phyloP scores from a whole-genome alignment of 116 monocot species.

The Papilionanthe hybrid region DNA sequence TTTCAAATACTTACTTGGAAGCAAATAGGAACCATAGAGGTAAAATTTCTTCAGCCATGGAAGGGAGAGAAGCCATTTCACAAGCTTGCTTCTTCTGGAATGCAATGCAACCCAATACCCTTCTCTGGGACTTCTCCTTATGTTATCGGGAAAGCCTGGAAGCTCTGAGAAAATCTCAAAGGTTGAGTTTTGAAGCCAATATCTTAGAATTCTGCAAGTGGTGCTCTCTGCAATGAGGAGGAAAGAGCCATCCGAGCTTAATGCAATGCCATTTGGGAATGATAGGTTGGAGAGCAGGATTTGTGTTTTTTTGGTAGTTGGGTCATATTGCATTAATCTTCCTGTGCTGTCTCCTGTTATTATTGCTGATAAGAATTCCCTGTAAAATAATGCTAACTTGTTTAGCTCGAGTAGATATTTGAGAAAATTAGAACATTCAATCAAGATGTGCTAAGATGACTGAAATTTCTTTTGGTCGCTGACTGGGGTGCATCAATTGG shows the following conservation, averaged over 20 bases:
- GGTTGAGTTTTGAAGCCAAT: constrained; percentile 31
- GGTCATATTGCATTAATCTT: constrained; percentile 62
- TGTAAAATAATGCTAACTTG: constrained; percentile 8
- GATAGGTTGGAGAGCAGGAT: constrained; percentile 34
- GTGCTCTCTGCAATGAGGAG: constrained; percentile 52
- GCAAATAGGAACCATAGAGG: no score
- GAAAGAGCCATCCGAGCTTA: constrained; percentile 43
- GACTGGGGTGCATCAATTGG: no score
- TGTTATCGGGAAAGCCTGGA: constrained; percentile 69
- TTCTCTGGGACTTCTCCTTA: constrained; percentile 50
- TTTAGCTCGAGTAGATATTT: no score
- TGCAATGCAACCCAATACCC: constrained; percentile 66
- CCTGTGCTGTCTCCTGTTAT: constrained; percentile 57
- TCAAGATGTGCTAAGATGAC: no score
- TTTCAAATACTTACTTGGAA: no score
- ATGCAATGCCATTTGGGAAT: constrained; percentile 63
- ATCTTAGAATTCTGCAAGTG: constrained; percentile 41
- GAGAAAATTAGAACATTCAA: no score
- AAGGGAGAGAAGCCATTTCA: no score
- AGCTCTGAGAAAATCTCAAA: constrained; percentile 42
- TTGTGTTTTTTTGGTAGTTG: constrained; percentile 18
- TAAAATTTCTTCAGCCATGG: no score
- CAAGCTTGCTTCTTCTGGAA: neutral
- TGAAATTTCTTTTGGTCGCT: no score
- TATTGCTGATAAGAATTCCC: constrained; percentile 40